phyloP scores from a whole-genome alignment of 306 rosid species.

The Albizia julibrissin region DNA sequence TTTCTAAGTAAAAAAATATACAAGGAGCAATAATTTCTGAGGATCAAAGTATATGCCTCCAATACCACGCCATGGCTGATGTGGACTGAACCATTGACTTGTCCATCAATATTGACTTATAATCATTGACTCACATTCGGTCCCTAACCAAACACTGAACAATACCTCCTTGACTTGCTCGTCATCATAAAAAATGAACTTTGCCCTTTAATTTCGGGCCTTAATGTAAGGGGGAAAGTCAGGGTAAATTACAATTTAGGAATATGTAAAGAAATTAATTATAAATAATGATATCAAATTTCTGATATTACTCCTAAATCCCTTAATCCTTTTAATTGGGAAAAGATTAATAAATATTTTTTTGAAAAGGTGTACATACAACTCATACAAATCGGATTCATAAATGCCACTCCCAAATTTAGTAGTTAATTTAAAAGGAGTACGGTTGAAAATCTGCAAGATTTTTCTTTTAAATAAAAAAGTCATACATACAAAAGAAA shows the following conservation, averaged over 20 bases:
- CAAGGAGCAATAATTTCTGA: not conserved
- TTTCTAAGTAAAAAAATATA: too few relatives aligned
- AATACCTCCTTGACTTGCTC: not conserved
- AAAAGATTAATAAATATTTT: not conserved
- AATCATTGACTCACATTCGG: not conserved
- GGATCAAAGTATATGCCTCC: not conserved
- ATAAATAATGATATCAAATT: not conserved
- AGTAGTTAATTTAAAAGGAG: not conserved
- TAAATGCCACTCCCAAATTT: not conserved
- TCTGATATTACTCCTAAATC: not conserved
- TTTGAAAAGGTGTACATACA: not conserved
- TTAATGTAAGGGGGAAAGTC: not conserved
- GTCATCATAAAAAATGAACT: not conserved
- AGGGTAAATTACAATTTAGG: not conserved
- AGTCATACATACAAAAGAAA: not conserved
- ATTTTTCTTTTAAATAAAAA: too few relatives aligned
- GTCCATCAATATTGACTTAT: not conserved
- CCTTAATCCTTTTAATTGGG: not conserved
- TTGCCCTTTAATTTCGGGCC: not conserved
- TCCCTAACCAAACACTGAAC: not conserved
- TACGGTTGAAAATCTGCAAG: not conserved
- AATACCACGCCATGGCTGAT: not conserved
- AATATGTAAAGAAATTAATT: too few relatives aligned
- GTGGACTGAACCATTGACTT: not conserved
- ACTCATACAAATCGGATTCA: too few relatives aligned